phyloP scores from a whole-genome alignment of 2,329 filamentous ascomycete species.

The Clonostachys rosea region DNA sequence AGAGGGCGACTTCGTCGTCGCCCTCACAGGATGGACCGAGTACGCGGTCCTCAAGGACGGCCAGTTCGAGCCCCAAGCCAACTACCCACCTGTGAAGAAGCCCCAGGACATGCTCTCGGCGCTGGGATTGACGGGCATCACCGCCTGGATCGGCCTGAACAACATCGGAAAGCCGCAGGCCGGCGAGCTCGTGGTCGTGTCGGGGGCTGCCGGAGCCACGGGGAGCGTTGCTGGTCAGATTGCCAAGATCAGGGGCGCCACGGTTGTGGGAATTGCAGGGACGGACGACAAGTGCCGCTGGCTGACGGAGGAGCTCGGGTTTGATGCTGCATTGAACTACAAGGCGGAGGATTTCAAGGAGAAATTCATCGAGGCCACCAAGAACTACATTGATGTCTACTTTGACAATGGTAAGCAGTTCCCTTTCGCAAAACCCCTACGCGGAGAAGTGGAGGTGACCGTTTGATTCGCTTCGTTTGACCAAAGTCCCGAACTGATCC shows the following conservation, averaged over 20 bases:
- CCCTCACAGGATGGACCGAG: slow-evolving; percentile 60
- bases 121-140: slow-evolving; percentile 64
- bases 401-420: slow-evolving; percentile 52
- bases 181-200: slow-evolving; percentile 73
- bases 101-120: slow-evolving; percentile 57
- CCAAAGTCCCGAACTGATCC: too few relatives aligned
- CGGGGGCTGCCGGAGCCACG: slow-evolving; percentile 73
- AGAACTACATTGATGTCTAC: slow-evolving; percentile 60
- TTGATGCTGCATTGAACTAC: slow-evolving; percentile 66
- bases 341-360: slow-evolving; percentile 57
- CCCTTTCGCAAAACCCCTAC: too few relatives aligned
- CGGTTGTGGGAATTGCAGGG: slow-evolving; percentile 62
- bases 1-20: slow-evolving; percentile 53
- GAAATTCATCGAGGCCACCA: slow-evolving; percentile 56
- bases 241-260: slow-evolving; percentile 64
- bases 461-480: too few relatives aligned
- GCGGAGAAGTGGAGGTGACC: too few relatives aligned
- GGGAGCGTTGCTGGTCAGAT: slow-evolving; percentile 75
- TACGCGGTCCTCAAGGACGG: slow-evolving; percentile 54
- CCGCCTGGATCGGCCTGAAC: slow-evolving; percentile 72
- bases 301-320: slow-evolving; percentile 59
- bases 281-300: slow-evolving; percentile 63
- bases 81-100: slow-evolving; percentile 31
- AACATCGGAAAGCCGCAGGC: slow-evolving; percentile 62
- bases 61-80: slow-evolving; percentile 32